A percentile compares a stretch with the other conserved stretches of the same genome.
These are phyloP conservation scores for Globisporangium viniferum DNA, from an alignment of 352 stramenopile genomes.

Conservation along the genomic window DNA sequence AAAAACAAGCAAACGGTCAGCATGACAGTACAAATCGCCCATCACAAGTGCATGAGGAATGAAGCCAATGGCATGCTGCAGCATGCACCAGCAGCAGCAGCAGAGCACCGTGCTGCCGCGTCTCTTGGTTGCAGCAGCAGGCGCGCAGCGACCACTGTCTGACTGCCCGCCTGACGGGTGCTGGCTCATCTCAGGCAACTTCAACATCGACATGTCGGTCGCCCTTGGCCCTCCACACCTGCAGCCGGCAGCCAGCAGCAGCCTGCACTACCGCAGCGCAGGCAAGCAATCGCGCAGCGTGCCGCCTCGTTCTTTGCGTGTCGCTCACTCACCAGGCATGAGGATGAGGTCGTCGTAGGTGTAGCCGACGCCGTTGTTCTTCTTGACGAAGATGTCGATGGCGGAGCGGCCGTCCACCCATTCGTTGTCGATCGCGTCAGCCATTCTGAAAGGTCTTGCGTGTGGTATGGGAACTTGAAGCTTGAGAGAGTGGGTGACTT, in stretches of 20 bases:
- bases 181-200: conserved; percentile 15
- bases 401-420: conserved; percentile 74
- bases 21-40: not conserved
- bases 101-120: not conserved
- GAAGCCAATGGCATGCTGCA: not conserved
- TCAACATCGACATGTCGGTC: conserved; percentile 18
- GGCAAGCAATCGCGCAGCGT: conserved; percentile 10
- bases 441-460: conserved; percentile 22
- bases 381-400: conserved; percentile 83
- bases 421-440: conserved; percentile 40
- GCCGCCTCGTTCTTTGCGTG: conserved; percentile 6
- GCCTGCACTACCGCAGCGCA: not conserved
- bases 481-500: not conserved
- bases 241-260: not conserved
- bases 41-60: not conserved
- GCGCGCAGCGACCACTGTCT: conserved; percentile 1
- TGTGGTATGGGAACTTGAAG: conserved; percentile 4
- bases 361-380: conserved; percentile 76
- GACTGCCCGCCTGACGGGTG: not conserved
- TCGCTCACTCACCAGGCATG: conserved; percentile 40
- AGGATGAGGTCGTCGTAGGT: conserved; percentile 80
- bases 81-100: not conserved
- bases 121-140: conserved; percentile 5
- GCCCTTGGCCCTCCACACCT: not conserved
- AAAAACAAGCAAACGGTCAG: conserved; percentile 1